phyloP scores from a whole-genome alignment of 1,139 yeast genomes.

The Debaryomyces sp. region DNA sequence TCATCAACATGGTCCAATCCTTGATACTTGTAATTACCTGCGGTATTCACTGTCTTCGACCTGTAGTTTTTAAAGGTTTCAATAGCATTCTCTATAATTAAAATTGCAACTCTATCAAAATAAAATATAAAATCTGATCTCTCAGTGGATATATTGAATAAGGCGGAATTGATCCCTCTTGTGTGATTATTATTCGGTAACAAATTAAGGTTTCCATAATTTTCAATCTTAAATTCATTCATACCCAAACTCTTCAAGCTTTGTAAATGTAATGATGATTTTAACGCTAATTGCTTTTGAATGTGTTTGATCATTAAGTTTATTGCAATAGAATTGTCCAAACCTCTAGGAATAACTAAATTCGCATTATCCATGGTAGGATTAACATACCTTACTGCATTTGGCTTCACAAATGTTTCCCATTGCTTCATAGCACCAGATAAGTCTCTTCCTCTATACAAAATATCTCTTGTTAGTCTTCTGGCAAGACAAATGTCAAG shows the following conservation, averaged over 20 bases:
- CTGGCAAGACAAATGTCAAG: conserved; percentile 89
- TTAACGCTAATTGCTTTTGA: conserved; percentile 65
- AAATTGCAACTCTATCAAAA: conserved; percentile 76
- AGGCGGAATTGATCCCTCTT: conserved; percentile 68
- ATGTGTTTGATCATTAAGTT: conserved; percentile 79
- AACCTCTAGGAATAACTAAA: conserved; percentile 83
- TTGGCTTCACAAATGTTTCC: conserved; percentile 90
- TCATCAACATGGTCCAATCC: conserved; percentile 51
- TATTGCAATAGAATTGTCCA: conserved; percentile 80
- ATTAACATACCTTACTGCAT: conserved; percentile 72
- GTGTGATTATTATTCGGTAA: conserved; percentile 70
- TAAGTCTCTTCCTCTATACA: conserved; percentile 82
- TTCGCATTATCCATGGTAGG: conserved; percentile 86
- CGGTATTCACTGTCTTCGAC: conserved; percentile 44
- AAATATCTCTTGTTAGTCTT: conserved; percentile 81
- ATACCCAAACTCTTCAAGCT: conserved; percentile 59
- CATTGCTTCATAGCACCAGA: conserved; percentile 84
- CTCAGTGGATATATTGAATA: conserved; percentile 56
- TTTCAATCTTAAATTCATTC: conserved; percentile 33
- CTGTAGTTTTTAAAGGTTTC: conserved; percentile 43
- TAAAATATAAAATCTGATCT: conserved; percentile 83
- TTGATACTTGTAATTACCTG: conserved; percentile 34
- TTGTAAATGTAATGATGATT: conserved; percentile 67
- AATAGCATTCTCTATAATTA: conserved; percentile 68
- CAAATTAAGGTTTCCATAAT: conserved; percentile 31